Base-by-base conservation (phyloP, 2,329 filamentous ascomycete genomes). In the Colletotrichum kahawae region DNA sequence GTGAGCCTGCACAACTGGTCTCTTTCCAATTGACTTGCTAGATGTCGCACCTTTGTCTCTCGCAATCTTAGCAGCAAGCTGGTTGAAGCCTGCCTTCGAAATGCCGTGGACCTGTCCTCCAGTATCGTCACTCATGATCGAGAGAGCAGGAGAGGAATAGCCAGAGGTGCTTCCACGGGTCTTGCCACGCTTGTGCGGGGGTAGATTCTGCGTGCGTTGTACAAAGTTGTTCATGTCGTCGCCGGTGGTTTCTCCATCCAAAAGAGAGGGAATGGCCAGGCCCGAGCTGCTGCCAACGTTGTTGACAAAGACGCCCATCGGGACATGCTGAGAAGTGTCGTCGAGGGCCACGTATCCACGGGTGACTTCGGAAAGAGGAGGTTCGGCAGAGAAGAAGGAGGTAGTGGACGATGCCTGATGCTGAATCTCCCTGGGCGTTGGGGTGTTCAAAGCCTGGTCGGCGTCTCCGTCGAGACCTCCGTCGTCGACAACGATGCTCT, bases 391-490 rank as follows among this genome's bases (percentile, higher is more conserved):
- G 2, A 12, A n/a, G 16, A 8, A 9, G 33, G 10, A 7, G 21
- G 9, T 34, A 21, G 33, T 21, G 10, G 21, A 63, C 14, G 57
- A 62, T 24, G 16, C 34, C n/a, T 38, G 33, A 12, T n/a, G n/a
- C 60, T 10, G 34, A 13, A 62, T 34, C 34, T 36, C 16, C 10
- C 33, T 16, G n/a, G 21, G 16, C 8, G 34, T 36, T 4, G n/a
- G n/a, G 21, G 33, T 3, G 77, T 78, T 34, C 79, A 79, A n/a
- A 79, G 79, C 8, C 56, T 73, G 13, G 78, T 79, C 66, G 79
- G 51, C 62, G 60, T 73, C 57, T 64, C 73, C 73, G 3, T 63
- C n/a, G 14, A 75, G 13, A 13, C 73, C 73, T 13, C 73, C 73
- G 16, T 75, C 73, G 18, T 75, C 73, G 57, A 75, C 73, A 59